Evolutionary conservation across 2,329 filamentous ascomycete species (phyloP).

Genomic region (Penicillium sp.): DNA sequence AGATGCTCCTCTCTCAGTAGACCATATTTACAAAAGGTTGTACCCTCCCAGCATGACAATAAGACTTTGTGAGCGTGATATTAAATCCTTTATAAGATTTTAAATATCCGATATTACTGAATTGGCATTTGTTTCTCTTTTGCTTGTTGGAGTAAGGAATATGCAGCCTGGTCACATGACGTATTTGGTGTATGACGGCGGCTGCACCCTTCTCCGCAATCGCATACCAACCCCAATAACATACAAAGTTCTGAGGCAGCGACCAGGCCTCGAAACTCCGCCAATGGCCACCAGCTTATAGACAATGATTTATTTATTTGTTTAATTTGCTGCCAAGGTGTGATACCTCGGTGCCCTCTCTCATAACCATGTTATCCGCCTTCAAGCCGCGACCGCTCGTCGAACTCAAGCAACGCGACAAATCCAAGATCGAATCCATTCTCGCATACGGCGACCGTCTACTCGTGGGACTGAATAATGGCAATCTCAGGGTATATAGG

Average conservation of each 20-base stretch:
- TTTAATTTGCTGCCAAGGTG: neutral
- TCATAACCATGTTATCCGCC: slow-evolving; percentile 75
- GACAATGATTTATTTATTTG: slow-evolving; percentile 3
- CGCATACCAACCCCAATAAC: neutral
- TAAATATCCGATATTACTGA: neutral
- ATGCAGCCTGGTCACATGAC: slow-evolving; percentile 3
- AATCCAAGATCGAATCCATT: slow-evolving; percentile 94
- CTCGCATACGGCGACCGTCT: slow-evolving; percentile 89
- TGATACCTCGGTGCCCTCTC: slow-evolving; percentile 1
- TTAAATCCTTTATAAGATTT: neutral
- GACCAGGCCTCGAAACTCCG: neutral
- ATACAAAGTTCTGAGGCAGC: neutral
- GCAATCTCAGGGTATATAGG: slow-evolving; percentile 83
- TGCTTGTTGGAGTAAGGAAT: neutral
- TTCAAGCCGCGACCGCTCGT: slow-evolving; percentile 95
- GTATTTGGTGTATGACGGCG: neutral
- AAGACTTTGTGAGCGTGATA: neutral
- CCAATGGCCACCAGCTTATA: neutral
- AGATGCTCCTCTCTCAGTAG: neutral
- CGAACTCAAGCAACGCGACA: slow-evolving; percentile 93
- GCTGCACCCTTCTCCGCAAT: neutral
- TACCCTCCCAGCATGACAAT: neutral
- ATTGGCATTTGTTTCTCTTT: neutral
- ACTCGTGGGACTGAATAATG: slow-evolving; percentile 86
- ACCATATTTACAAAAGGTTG: neutral